These are phyloP conservation scores for Gloeostereum incarnatum DNA, from an alignment of 768 basidiomycete genomes.

Conservation along the genomic window DNA sequence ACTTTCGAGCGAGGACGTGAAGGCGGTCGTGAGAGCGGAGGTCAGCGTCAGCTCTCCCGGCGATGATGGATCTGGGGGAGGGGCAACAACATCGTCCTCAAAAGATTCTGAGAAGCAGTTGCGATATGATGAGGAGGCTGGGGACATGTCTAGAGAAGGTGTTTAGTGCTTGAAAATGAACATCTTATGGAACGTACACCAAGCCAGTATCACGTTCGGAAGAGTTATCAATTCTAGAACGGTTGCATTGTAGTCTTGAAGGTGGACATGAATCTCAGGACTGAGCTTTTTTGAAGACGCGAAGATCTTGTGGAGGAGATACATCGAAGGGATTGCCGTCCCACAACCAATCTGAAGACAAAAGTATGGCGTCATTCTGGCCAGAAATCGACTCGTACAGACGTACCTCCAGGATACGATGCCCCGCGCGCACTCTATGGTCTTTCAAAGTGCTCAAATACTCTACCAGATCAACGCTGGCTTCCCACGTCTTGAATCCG, in stretches of 20 bases:
- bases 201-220: conserved; percentile 69
- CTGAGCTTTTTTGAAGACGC: conserved; percentile 15
- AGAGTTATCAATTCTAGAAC: conserved; percentile 74
- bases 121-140: conserved; percentile 42
- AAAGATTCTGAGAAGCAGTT: conserved; percentile 18
- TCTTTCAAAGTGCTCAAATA: conserved; percentile 36
- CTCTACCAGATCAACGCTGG: conserved; percentile 77
- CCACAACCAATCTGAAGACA: conserved; percentile 78
- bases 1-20: conserved; percentile 45
- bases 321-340: conserved; percentile 78
- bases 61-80: conserved; percentile 19
- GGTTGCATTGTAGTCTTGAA: conserved; percentile 89
- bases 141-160: conserved; percentile 44
- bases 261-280: conserved; percentile 46
- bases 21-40: conserved; percentile 52
- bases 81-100: conserved; percentile 10
- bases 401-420: conserved; percentile 67
- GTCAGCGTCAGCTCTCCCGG: conserved; percentile 62
- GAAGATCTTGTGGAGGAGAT: conserved; percentile 57
- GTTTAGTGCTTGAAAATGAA: background rate
- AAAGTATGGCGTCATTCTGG: background rate
- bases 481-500: conserved; percentile 97
- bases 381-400: background rate
- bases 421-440: conserved; percentile 26
- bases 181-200: conserved; percentile 52